Evolutionary conservation across 1,284 basidiomycete species (phyloP).

Genomic region (Trichosporon coremiiforme): DNA sequence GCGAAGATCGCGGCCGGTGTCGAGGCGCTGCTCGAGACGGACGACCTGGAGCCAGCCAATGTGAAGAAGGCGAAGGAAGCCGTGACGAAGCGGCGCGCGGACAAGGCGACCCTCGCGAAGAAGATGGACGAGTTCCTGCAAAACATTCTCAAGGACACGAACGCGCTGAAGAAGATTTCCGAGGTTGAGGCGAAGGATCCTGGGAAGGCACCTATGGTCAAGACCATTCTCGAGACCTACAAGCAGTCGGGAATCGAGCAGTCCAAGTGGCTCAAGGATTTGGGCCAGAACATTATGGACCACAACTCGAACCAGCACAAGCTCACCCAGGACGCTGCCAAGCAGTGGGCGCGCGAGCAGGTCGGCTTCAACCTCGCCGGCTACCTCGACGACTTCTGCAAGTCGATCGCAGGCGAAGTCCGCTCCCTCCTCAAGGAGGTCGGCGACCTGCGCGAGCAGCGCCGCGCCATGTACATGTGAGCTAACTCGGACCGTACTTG

Average conservation of each 20-base stretch:
- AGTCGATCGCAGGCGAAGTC: conserved; percentile 51
- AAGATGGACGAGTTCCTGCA: conserved; percentile 52
- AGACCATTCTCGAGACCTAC: conserved; percentile 54
- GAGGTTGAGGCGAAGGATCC: conserved; percentile 52
- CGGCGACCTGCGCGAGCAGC: conserved; percentile 52
- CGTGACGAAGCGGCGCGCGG: conserved; percentile 47
- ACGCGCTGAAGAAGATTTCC: conserved; percentile 51
- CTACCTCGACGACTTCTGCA: conserved; percentile 34
- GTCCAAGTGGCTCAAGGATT: conserved; percentile 49
- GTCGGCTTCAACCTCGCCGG: conserved; percentile 56
- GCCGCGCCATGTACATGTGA: conserved; percentile 52
- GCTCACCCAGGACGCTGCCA: conserved; percentile 46
- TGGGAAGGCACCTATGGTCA: conserved; percentile 37
- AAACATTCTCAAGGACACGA: conserved; percentile 46
- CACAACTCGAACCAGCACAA: conserved; percentile 55
- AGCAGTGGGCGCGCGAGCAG: conserved; percentile 52
- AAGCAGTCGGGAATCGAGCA: conserved; percentile 49
- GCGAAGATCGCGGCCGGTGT: conserved; percentile 45
- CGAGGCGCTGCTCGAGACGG: conserved; percentile 44
- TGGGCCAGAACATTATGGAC: conserved; percentile 51
- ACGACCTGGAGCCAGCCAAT: conserved; percentile 32
- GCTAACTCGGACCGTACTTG: background rate
- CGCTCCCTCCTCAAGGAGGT: conserved; percentile 54
- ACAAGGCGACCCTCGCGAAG: conserved; percentile 47
- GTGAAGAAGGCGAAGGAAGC: conserved; percentile 39